Percentiles rank a stretch among this genome's conserved stretches.
Evolutionary conservation across 1,139 yeast genomes (phyloP).

Genomic region (Candida frijolesensis): DNA sequence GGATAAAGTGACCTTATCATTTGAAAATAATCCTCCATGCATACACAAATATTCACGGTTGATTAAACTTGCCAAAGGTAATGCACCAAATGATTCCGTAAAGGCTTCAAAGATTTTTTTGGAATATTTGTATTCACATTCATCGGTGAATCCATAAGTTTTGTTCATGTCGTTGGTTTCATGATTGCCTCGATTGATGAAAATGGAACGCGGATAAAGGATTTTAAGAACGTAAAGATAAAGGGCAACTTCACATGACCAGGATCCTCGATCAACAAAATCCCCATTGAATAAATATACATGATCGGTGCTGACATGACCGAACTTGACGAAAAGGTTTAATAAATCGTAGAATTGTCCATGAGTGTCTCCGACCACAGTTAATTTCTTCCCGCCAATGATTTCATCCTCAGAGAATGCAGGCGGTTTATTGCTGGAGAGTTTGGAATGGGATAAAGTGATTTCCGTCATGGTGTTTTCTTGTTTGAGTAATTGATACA

Average conservation of each 20-base stretch:
- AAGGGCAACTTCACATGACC: slow-evolving; percentile 97
- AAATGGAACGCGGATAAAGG: slow-evolving; percentile 71
- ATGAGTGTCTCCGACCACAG: slow-evolving; percentile 97
- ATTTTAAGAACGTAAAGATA: slow-evolving; percentile 78
- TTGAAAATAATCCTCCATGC: slow-evolving; percentile 95
- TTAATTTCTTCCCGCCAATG: slow-evolving; percentile 47
- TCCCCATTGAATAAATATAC: slow-evolving; percentile 92
- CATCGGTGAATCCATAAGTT: slow-evolving; percentile 95
- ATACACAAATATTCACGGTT: slow-evolving; percentile 78
- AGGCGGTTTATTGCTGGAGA: slow-evolving; percentile 8
- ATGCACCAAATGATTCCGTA: slow-evolving; percentile 80
- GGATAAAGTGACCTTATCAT: slow-evolving; percentile 67
- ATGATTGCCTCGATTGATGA: slow-evolving; percentile 91
- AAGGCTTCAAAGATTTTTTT: slow-evolving; percentile 84
- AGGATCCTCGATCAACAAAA: slow-evolving; percentile 96
- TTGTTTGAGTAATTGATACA: slow-evolving; percentile 59
- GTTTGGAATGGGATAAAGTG: slow-evolving; percentile 39
- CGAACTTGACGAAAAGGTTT: slow-evolving; percentile 74
- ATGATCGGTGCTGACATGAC: slow-evolving; percentile 68
- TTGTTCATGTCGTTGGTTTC: slow-evolving; percentile 97
- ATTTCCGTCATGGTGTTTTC: slow-evolving; percentile 83
- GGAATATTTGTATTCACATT: slow-evolving; percentile 86
- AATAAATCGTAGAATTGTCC: slow-evolving; percentile 93
- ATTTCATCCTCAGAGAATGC: slow-evolving; percentile 21
- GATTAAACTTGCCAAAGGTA: slow-evolving; percentile 85